Evolutionary conservation across 306 rosid genomes (phyloP).

Genomic region (Ammopiptanthus mongolicus): DNA sequence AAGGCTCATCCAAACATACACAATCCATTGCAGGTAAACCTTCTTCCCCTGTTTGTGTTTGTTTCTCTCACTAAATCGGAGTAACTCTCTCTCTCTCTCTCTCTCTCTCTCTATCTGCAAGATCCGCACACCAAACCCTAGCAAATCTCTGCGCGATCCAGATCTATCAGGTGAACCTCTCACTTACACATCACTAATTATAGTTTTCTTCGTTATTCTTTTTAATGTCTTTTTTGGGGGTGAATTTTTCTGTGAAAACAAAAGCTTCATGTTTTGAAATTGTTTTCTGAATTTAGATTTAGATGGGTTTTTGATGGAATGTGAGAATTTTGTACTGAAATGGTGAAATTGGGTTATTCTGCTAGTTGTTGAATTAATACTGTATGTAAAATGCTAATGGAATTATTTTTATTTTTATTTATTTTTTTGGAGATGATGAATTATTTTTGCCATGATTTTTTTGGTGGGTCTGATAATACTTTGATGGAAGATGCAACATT

Average conservation of each 20-base stretch:
- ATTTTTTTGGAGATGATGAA: neutral
- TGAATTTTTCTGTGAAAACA: neutral
- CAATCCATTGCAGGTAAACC: too few species aligned
- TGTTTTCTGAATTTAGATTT: neutral
- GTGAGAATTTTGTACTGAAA: neutral
- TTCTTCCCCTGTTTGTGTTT: too few species aligned
- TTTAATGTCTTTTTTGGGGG: neutral
- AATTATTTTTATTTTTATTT: neutral
- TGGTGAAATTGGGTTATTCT: neutral
- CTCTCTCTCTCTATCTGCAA: constrained; percentile 40
- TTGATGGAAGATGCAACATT: neutral
- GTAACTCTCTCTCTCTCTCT: constrained; percentile 24
- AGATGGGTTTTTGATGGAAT: neutral
- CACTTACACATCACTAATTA: neutral
- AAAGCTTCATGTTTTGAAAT: neutral
- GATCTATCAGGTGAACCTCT: constrained; percentile 33
- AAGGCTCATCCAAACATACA: too few species aligned
- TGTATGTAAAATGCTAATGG: neutral
- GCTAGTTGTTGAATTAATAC: neutral
- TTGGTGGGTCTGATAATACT: neutral
- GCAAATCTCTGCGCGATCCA: constrained; percentile 24
- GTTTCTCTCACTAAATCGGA: neutral
- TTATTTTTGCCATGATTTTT: too few species aligned
- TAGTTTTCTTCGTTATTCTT: neutral
- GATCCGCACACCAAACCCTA: constrained; percentile 51